Conservation (phyloP, 768 basidiomycete species). For the Termitomyces sp. region DNA sequence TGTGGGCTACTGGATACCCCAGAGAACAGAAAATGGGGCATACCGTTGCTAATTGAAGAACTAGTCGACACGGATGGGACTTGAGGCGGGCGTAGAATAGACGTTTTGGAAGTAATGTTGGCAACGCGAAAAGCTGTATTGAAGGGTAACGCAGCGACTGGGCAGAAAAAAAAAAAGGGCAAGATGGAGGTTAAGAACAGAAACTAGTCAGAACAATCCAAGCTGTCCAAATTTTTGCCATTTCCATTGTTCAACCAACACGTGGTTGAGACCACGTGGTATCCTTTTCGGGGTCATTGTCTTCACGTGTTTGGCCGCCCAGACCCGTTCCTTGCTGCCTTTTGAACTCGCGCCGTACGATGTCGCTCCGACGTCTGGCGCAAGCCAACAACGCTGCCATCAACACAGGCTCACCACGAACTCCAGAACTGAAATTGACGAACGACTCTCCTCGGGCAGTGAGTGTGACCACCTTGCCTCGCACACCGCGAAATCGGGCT, state of each 20-base stretch:
- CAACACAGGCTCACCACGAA: slow-evolving; percentile 29
- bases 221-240: slow-evolving; percentile 23
- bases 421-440: slow-evolving; percentile 11
- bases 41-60: slow-evolving; percentile 44
- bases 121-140: slow-evolving; percentile 18
- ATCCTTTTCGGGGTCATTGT: slow-evolving; percentile 2
- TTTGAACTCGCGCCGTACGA: slow-evolving; percentile 11
- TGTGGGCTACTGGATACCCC: slow-evolving; percentile 5
- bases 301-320: too few species aligned
- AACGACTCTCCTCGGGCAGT: slow-evolving; percentile 14
- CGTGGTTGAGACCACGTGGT: slow-evolving; percentile 29
- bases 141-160: slow-evolving; percentile 21
- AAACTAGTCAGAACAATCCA: slow-evolving; percentile 7
- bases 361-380: slow-evolving; percentile 56
- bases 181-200: too few species aligned
- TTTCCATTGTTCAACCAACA: slow-evolving; percentile 46
- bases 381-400: slow-evolving; percentile 42
- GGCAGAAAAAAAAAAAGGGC: slow-evolving; percentile 9
- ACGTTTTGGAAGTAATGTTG: slow-evolving; percentile 50
- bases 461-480: slow-evolving; percentile 21
- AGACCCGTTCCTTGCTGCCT: too few species aligned
- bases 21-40: slow-evolving; percentile 12
- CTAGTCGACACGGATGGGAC: slow-evolving; percentile 75
- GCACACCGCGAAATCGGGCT: slow-evolving; percentile 40
- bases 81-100: slow-evolving; percentile 45